Base-by-base conservation (phyloP, 371 early-diverging fungal genomes). In the Haplosporangium sp. region DNA sequence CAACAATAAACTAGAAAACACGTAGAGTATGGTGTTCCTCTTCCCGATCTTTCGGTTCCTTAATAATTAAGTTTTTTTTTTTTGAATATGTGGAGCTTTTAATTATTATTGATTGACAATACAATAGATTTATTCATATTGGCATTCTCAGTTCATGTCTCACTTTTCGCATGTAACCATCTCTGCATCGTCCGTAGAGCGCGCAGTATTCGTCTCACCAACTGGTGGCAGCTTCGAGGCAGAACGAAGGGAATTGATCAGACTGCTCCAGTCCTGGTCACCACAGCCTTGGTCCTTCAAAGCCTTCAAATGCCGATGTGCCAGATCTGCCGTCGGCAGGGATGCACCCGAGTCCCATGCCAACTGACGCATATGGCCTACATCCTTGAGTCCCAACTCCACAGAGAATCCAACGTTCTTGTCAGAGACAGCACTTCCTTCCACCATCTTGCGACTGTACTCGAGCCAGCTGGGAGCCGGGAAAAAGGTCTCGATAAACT, bases 401-500 rank as follows among this genome's bases (percentile, higher is more conserved):
- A 91, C 84, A 2, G 83, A 74, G 52, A 91, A 89, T 0, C 87
- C 87, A 6, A 70, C 77, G 8, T 85, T 79, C 5, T 73, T 77
- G 36, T 62, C 48, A n/a, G 64, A 67, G 20, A 84, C 82, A 11
- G 81, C 81, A 40, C 29, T 29, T 29, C 88, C 85, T 37, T 76
- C 72, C n/a, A 55, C 70, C 51, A 88, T 85, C 47, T 75, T 85
- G 67, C 55, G 63, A 53, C 82, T 80, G 47, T 85, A 84, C 16
- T 75, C 75, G 20, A 77, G 23, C 69, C 80, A 73, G 0, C 74
- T 50, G 5, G 83, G 75, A 0, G 73, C 75, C 1, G 94, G 89
- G 43, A 90, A 86, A 40, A 93, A 65, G 12, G 66, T 63, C 52
- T 89, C 85, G 8, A 93, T 62, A 54, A 93, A 84, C 47, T 89